These are phyloP conservation scores for Ormosia emarginata DNA, from an alignment of 306 rosid species.

Conservation along the genomic window DNA sequence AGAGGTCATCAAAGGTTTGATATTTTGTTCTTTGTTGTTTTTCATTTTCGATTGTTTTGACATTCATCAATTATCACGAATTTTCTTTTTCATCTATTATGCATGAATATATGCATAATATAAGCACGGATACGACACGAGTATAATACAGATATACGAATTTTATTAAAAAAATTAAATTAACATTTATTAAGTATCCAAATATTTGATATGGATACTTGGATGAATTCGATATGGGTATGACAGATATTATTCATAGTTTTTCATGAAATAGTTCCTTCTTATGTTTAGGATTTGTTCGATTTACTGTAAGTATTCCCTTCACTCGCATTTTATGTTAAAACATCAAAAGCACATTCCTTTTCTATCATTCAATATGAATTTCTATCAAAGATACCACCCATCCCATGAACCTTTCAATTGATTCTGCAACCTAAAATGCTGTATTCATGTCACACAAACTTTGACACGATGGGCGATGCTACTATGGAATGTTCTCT, in stretches of 20 bases:
- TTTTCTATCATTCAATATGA: neutral
- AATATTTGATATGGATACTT: no score
- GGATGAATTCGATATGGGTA: no score
- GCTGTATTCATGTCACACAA: neutral
- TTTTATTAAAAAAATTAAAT: no score
- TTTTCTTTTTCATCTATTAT: neutral
- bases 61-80: neutral
- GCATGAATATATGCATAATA: no score
- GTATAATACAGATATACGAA: no score
- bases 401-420: neutral
- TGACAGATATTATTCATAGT: no score
- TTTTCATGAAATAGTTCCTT: neutral
- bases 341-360: neutral
- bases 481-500: neutral
- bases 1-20: slow-evolving; percentile 71
- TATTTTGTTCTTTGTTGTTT: neutral
- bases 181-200: no score
- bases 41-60: neutral
- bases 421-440: neutral
- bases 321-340: neutral
- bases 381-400: neutral
- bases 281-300: neutral
- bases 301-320: neutral
- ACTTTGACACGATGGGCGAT: neutral
- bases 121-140: no score